Conservation (phyloP, 2,329 filamentous ascomycete species). For the Aspergillus thermomutatus region DNA sequence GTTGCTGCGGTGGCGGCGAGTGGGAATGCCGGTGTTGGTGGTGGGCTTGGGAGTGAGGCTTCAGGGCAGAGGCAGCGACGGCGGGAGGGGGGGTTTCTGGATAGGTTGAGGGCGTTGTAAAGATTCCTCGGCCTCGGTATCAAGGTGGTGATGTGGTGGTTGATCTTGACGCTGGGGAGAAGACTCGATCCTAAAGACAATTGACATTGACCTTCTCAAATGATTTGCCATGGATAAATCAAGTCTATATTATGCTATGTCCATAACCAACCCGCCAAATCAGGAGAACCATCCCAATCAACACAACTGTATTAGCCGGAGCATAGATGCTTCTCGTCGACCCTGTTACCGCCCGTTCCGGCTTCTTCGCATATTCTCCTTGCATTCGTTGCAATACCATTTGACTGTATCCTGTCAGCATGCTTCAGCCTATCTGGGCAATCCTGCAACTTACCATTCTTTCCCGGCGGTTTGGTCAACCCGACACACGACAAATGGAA, state of each 20-base stretch:
- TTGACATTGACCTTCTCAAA: neutral
- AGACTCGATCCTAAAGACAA: neutral
- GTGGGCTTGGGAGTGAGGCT: constrained; percentile 2
- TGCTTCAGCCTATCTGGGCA: constrained; percentile 1
- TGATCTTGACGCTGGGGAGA: no score
- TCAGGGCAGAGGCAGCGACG: constrained; percentile 21
- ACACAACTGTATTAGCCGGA: neutral
- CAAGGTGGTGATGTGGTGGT: no score
- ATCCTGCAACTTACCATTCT: constrained; percentile 60
- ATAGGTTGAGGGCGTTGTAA: neutral
- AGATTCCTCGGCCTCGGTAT: neutral
- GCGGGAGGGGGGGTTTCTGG: constrained; percentile 26
- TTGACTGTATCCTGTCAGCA: constrained; percentile 55
- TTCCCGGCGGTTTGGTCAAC: constrained; percentile 71
- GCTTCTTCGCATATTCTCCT: constrained; percentile 59
- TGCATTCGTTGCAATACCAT: constrained; percentile 81
- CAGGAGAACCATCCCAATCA: no score
- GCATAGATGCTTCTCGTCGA: neutral
- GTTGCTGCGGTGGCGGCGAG: constrained; percentile 29
- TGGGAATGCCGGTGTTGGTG: constrained; percentile 13
- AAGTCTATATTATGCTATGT: neutral
- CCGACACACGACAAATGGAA: constrained; percentile 82
- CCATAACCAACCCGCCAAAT: neutral
- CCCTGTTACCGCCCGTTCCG: constrained; percentile 39
- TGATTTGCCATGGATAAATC: neutral